Base-by-base conservation (phyloP, 495 filamentous ascomycete species). In the Aspergillus leporis region DNA sequence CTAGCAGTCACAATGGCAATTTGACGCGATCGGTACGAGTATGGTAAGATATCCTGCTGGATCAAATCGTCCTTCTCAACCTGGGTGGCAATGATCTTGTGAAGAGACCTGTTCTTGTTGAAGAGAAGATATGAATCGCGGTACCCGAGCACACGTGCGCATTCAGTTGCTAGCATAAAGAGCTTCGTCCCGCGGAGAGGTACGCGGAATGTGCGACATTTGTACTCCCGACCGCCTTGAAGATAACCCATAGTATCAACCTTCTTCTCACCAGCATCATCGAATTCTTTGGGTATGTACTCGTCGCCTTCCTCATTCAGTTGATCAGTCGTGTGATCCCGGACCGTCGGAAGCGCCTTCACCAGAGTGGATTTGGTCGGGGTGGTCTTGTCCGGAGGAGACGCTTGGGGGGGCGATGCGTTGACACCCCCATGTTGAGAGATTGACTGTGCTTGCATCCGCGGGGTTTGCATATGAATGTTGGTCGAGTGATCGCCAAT, bases 111-210 rank as follows among this genome's bases (percentile, higher is more conserved):
- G 66, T 99, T 99, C 76, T 99, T 99, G 83, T 99, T 99, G 80
- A 99, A 99, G 14, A 99, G 79, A 48, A 99, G 76, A 72, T 99
- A 99, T 16, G 95, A 99, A 71, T 99, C 94, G 56, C 94, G 85
- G 70, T 99, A 99, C 25, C 91, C 91, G 25, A 99, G 78, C 6
- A 97, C 93, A 51, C 94, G 83, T 10, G 95, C 94, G 70, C 95
- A 99, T 76, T 99, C 94, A 36, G 94, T 99, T 46, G 94, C 94
- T 43, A 98, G 84, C 94, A 99, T 99, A 72, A 98, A 99, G 10
- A 97, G 80, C 74, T 99, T 99, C 49, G 91, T 87, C 3, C 90
- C 91, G 54, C 95, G 83, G 61, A 92, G 84, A 13, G 93, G 93
- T 12, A 99, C 94, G 56, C 87, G 85, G 69, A 99, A 99, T 0